A percentile compares a stretch with the other conserved stretches of the same genome.
These are phyloP conservation scores for Rhizopogon vinicolor DNA, from an alignment of 768 basidiomycete species.

Conservation along the genomic window DNA sequence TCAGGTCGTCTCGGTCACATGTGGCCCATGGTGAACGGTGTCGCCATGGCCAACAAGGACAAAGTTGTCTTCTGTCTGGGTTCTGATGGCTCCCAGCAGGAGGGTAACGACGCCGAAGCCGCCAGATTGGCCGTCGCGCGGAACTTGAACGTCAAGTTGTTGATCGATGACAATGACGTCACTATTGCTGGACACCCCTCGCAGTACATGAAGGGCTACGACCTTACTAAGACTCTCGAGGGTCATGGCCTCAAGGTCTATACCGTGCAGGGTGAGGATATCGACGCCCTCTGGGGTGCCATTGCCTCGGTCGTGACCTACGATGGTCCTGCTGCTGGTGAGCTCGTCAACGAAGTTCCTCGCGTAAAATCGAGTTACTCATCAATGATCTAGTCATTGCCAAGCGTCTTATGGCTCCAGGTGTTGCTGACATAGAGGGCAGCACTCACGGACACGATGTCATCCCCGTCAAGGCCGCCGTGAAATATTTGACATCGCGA, in stretches of 20 bases:
- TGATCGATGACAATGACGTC: constrained; percentile 90
- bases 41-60: constrained; percentile 73
- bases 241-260: constrained; percentile 82
- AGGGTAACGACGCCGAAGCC: constrained; percentile 89
- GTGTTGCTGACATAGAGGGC: constrained; percentile 74
- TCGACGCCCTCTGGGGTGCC: constrained; percentile 73
- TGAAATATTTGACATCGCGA: constrained; percentile 64
- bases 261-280: constrained; percentile 70
- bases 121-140: constrained; percentile 85
- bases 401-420: constrained; percentile 67
- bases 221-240: constrained; percentile 62
- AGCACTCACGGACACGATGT: constrained; percentile 81
- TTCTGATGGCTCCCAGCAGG: constrained; percentile 89
- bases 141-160: constrained; percentile 74
- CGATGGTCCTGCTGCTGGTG: constrained; percentile 77
- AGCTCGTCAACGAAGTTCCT: constrained; percentile 9
- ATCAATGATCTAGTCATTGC: constrained; percentile 46
- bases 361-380: not conserved
- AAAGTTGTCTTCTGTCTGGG: constrained; percentile 81
- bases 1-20: constrained; percentile 91
- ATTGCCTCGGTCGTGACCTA: constrained; percentile 50
- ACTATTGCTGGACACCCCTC: constrained; percentile 92
- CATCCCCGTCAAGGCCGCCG: constrained; percentile 75
- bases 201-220: constrained; percentile 77
- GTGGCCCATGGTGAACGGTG: constrained; percentile 86